phyloP scores from a whole-genome alignment of 2,329 filamentous ascomycete species.

The Boeremia exigua region DNA sequence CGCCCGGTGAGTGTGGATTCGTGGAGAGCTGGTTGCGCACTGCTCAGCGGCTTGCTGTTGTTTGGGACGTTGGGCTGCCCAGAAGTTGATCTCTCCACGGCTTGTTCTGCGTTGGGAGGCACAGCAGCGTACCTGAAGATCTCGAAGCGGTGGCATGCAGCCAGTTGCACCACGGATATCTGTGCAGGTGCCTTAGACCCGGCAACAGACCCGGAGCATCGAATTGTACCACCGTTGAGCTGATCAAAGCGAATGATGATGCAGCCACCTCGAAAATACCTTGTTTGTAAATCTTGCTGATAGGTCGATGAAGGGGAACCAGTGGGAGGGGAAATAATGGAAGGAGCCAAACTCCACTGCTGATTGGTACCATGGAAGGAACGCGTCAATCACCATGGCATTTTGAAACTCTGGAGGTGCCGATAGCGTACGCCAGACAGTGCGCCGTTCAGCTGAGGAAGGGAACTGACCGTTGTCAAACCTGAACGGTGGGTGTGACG shows the following conservation, averaged over 20 bases:
- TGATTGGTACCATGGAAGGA: neutral
- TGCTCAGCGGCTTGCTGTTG: slow-evolving; percentile 3
- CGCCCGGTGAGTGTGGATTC: neutral
- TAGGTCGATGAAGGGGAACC: neutral
- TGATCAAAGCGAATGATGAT: neutral
- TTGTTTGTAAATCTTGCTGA: neutral
- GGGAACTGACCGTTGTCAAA: slow-evolving; percentile 16
- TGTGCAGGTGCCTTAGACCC: slow-evolving; percentile 2
- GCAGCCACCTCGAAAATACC: neutral
- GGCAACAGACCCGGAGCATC: neutral
- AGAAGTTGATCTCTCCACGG: slow-evolving; percentile 2
- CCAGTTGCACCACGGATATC: slow-evolving; percentile 8
- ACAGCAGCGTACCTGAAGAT: slow-evolving; percentile 17
- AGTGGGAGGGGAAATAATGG: neutral
- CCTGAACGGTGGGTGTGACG: slow-evolving; percentile 15
- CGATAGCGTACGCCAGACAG: neutral
- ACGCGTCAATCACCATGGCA: neutral
- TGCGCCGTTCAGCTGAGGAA: slow-evolving; percentile 12
- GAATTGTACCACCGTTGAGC: slow-evolving; percentile 6
- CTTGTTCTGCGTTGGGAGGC: slow-evolving; percentile 6
- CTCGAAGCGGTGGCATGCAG: slow-evolving; percentile 10
- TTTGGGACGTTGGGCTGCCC: slow-evolving; percentile 2
- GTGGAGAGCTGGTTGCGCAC: slow-evolving; percentile 1
- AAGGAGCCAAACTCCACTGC: neutral
- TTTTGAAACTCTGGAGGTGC: neutral